phyloP scores from a whole-genome alignment of 2,329 filamentous ascomycete genomes.

The Fusarium bulbicola region DNA sequence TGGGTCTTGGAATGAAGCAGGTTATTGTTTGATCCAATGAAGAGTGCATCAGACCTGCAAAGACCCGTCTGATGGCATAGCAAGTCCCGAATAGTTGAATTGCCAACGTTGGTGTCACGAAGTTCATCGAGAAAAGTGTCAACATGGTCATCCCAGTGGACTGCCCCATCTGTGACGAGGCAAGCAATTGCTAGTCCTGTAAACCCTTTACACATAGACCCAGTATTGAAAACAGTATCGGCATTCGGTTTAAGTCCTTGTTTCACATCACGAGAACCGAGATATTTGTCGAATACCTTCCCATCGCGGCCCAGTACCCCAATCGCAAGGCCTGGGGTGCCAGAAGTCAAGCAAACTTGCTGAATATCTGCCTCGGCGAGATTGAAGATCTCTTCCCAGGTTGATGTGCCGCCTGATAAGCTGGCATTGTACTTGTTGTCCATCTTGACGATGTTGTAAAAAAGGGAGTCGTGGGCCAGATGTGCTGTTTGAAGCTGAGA shows the following conservation, averaged over 20 bases:
- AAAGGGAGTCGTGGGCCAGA: no score
- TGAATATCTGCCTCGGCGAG: not conserved
- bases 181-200: not conserved
- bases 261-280: rapidly evolving
- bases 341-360: not conserved
- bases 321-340: rapidly evolving
- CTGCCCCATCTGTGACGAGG: not conserved
- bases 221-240: not conserved
- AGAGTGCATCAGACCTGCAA: not conserved
- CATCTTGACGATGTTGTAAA: not conserved
- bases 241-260: rapidly evolving
- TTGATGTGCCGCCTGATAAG: not conserved
- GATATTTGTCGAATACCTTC: not conserved
- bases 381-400: not conserved
- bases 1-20: not conserved
- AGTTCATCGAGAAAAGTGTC: not conserved
- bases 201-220: not conserved
- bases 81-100: not conserved
- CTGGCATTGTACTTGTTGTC: rapidly evolving
- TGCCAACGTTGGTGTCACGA: not conserved
- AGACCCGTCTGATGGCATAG: rapidly evolving
- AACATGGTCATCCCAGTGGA: not conserved
- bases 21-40: rapidly evolving
- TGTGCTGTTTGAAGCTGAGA: no score
- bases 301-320: no score